Evolutionary conservation across 2,329 filamentous ascomycete species (phyloP), one percentile per base, ranked within the genome.

Genomic region (Alternaria sp.): DNA sequence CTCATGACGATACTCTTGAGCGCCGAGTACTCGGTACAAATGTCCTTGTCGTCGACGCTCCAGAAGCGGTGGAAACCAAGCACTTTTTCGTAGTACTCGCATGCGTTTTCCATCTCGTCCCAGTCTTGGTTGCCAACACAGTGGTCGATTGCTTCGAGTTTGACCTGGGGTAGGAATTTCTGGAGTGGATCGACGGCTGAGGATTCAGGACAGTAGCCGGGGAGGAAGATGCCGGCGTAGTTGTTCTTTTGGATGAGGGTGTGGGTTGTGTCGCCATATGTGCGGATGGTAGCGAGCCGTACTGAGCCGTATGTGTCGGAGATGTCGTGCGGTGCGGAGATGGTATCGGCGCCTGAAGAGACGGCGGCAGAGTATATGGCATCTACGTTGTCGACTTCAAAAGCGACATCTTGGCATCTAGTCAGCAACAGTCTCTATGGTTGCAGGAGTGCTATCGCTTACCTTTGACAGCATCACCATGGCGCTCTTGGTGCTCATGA

Each of bases 111-210:
- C 85, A 98, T 96, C 78, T 93, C 89, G 78, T 93, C 84, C 94
- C 94, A 97, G 79, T 92, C 90, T 82, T 97, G 93, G 83, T 98
- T 97, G 66, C 94, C 94, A 69, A 98, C 94, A 79, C 94, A 97
- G 84, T 98, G 94, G 80, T 98, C 94, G 80, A 98, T 93, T 67
- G 87, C 87, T 46, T 41, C 61, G 85, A 84, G 54, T 97, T 85
- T 9, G 13, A 96, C 85, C 0, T 80, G 70, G 0, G 93, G 92
- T 23, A 92, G 80, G 76, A 74, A 72, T n/a, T 65, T 54, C 44
- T 73, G 70, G 13, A 85, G 72, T 0, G 83, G 80, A 65, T 88
- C 85, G 24, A 70, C 64, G 21, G 56, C 8, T 23, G 11, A 62
- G 0, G 70, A 80, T 39, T 84, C 85, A 6, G 85, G 77, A 42